A percentile compares a stretch with the other conserved stretches of the same genome.
These are phyloP conservation scores for Neurospora sp. DNA, from an alignment of 495 filamentous ascomycete species.

Conservation along the genomic window DNA sequence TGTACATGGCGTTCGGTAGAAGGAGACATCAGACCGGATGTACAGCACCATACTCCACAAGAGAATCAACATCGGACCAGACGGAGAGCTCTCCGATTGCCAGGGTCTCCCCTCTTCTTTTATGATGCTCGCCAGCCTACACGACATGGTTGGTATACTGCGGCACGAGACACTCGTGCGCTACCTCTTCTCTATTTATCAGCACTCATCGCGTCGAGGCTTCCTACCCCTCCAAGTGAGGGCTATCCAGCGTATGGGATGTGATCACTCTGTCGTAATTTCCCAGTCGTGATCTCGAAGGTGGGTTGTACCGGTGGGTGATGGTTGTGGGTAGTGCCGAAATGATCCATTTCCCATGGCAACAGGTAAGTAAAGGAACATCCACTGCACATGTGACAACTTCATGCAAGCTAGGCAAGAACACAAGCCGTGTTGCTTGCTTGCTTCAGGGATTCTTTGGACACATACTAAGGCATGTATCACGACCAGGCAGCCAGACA, in stretches of 20 bases:
- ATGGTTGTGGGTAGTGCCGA: background rate
- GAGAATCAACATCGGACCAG: background rate
- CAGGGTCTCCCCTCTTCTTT: background rate
- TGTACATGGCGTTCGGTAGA: background rate
- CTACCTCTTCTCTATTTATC: too few relatives aligned
- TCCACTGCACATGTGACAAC: too few relatives aligned
- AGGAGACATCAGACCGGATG: background rate
- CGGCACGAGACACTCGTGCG: background rate
- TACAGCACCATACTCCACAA: background rate
- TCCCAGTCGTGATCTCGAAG: background rate
- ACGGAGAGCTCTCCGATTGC: background rate
- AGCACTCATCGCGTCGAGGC: background rate
- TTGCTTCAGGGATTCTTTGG: too few relatives aligned
- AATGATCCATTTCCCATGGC: too few relatives aligned
- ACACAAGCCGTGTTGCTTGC: too few relatives aligned
- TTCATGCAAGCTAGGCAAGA: too few relatives aligned
- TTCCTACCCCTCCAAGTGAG: background rate
- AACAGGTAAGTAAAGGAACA: too few relatives aligned
- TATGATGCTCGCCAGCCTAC: too few relatives aligned
- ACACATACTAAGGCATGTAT: too few relatives aligned
- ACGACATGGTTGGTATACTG: background rate
- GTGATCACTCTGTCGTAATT: background rate
- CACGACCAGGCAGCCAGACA: background rate
- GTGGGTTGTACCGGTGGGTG: background rate
- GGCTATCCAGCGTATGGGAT: background rate